Percentiles rank a stretch among this genome's conserved stretches.
phyloP scores from a whole-genome alignment of 2,329 filamentous ascomycete genomes.

The Neoarthrinium moseri region DNA sequence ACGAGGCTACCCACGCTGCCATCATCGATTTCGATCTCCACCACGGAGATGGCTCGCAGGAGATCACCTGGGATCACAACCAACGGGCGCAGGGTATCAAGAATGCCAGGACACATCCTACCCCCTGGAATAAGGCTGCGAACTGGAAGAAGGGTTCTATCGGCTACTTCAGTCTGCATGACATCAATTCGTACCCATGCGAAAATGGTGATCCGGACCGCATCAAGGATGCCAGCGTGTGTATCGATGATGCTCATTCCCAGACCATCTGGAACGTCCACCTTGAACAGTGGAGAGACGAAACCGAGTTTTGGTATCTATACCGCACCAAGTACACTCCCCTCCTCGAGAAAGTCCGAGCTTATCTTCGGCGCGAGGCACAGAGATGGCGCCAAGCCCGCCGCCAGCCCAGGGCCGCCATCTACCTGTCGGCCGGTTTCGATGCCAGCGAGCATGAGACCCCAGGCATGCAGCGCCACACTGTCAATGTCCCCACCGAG shows the following conservation, averaged over 20 bases:
- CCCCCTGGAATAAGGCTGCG: conserved; percentile 57
- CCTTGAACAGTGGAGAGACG: conserved; percentile 79
- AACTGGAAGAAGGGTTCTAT: conserved; percentile 82
- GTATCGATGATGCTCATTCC: conserved; percentile 89
- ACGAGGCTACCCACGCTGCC: conserved; percentile 89
- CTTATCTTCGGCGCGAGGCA: conserved; percentile 73
- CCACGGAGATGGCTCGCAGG: conserved; percentile 92
- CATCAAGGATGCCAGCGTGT: conserved; percentile 89
- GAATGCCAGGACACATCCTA: conserved; percentile 44
- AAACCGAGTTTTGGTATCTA: conserved; percentile 82
- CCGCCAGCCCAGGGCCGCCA: conserved; percentile 73
- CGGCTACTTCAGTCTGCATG: conserved; percentile 94
- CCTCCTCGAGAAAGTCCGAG: conserved; percentile 77
- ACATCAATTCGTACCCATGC: conserved; percentile 98
- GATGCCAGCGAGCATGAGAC: conserved; percentile 96
- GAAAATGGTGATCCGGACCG: conserved; percentile 93
- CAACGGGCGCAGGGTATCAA: conserved; percentile 59
- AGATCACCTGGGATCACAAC: conserved; percentile 91
- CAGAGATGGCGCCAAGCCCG: conserved; percentile 59
- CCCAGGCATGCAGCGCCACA: conserved; percentile 89
- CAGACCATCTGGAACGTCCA: conserved; percentile 98
- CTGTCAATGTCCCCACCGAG: conserved; percentile 92
- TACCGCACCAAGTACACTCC: conserved; percentile 78
- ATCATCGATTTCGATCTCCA: conserved; percentile 93
- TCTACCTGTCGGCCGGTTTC: conserved; percentile 95